Conservation (phyloP, 2,329 filamentous ascomycete genomes). For the Hirsutella rhossiliensis region DNA sequence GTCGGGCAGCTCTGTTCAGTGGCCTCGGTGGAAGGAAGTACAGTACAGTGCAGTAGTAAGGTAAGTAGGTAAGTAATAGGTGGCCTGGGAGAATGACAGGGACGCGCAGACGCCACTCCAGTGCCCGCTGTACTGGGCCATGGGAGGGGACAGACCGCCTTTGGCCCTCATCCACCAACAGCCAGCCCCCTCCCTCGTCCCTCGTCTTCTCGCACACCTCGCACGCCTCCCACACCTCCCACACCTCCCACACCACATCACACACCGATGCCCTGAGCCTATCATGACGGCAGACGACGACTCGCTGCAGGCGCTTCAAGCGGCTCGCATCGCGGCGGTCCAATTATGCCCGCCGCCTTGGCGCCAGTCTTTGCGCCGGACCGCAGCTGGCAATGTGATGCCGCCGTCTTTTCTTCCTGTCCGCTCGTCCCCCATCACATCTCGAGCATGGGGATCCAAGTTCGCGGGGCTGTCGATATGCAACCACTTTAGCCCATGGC, state of each 20-base stretch:
- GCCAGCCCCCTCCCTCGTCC: not conserved
- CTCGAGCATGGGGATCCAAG: not conserved
- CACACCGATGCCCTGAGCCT: slow-evolving; percentile 1
- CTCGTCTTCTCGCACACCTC: not conserved
- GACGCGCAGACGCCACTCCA: not conserved
- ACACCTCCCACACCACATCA: not conserved
- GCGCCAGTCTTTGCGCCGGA: slow-evolving; percentile 3
- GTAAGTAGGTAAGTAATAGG: too few relatives aligned
- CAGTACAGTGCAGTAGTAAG: too few relatives aligned
- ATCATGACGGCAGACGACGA: slow-evolving; percentile 4
- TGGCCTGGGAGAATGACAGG: too few relatives aligned
- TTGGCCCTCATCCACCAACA: not conserved
- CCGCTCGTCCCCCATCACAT: slow-evolving; percentile 1
- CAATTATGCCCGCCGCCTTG: slow-evolving; percentile 7
- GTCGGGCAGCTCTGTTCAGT: not conserved
- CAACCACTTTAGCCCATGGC: slow-evolving; percentile 1
- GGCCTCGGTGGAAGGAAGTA: too few relatives aligned
- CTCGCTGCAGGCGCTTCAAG: slow-evolving; percentile 6
- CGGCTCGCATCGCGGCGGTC: slow-evolving; percentile 7
- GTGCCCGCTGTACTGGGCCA: not conserved
- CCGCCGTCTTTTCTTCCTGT: not conserved
- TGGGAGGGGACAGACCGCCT: not conserved
- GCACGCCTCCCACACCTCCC: not conserved
- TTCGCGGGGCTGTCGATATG: not conserved
- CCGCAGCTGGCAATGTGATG: too few relatives aligned